A percentile compares a stretch with the other conserved stretches of the same genome.
Evolutionary conservation across 805 yeast genomes (phyloP).

Genomic region (Cyberlindnera mrakii): DNA sequence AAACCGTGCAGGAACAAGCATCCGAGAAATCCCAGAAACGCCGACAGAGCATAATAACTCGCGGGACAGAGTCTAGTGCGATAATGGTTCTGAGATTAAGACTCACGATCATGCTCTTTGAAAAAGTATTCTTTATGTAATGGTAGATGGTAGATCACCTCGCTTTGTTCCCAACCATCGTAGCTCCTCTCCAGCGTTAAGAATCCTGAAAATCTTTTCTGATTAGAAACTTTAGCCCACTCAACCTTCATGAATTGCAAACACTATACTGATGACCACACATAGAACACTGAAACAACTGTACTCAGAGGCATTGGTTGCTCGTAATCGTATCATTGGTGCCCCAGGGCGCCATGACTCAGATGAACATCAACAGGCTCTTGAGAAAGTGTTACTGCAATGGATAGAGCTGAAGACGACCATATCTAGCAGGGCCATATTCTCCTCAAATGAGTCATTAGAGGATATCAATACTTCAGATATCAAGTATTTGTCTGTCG

Average conservation of each 20-base stretch:
- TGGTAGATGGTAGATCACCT: no score
- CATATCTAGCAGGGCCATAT: conserved; percentile 47
- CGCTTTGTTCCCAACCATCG: no score
- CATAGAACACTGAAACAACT: conserved; percentile 9
- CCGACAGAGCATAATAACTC: neutral
- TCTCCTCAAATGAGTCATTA: conserved; percentile 64
- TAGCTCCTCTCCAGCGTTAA: no score
- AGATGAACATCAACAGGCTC: conserved; percentile 31
- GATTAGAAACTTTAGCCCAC: no score
- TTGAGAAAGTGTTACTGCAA: conserved; percentile 33
- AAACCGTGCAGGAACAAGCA: no score
- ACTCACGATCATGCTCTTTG: no score
- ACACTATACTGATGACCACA: conserved; percentile 2
- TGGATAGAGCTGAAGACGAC: conserved; percentile 38
- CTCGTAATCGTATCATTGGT: conserved; percentile 3
- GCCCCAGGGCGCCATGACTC: conserved; percentile 36
- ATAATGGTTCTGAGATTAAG: no score
- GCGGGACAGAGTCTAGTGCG: no score
- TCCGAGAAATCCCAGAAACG: neutral
- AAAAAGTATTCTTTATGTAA: no score
- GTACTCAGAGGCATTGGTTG: conserved; percentile 1
- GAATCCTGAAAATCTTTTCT: no score
- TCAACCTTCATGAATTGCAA: no score
- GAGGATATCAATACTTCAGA: conserved; percentile 65
- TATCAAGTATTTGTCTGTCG: conserved; percentile 52